Conservation (phyloP, 768 basidiomycete genomes). For the Boletus eberwhitei region DNA sequence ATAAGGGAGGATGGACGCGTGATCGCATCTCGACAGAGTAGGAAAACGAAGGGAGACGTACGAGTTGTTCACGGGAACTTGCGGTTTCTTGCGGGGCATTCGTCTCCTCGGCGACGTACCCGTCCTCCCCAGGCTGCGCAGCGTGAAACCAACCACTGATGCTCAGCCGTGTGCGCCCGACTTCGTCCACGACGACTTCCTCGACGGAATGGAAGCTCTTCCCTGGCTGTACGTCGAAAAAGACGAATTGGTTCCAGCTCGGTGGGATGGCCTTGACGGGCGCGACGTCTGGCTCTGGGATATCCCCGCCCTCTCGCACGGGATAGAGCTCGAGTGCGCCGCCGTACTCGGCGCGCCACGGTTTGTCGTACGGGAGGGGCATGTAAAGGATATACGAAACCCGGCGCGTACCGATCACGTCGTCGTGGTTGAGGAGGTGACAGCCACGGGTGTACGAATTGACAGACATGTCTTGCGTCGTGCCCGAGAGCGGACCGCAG, state of each 20-base stretch:
- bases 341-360: slow-evolving; percentile 89
- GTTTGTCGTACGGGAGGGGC: slow-evolving; percentile 68
- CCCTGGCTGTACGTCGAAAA: slow-evolving; percentile 93
- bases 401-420: slow-evolving; percentile 90
- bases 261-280: slow-evolving; percentile 71
- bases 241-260: slow-evolving; percentile 86
- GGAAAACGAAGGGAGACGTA: slow-evolving; percentile 41
- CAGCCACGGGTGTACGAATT: slow-evolving; percentile 89
- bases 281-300: slow-evolving; percentile 60
- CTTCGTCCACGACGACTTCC: slow-evolving; percentile 83
- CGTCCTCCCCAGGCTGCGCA: slow-evolving; percentile 87
- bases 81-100: slow-evolving; percentile 61
- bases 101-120: slow-evolving; percentile 56
- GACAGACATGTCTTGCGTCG: slow-evolving; percentile 93
- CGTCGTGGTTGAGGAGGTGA: slow-evolving; percentile 97
- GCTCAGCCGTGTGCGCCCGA: slow-evolving; percentile 73
- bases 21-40: slow-evolving; percentile 1
- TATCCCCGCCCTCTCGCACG: slow-evolving; percentile 51
- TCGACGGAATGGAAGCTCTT: slow-evolving; percentile 95
- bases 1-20: slow-evolving; percentile 10
- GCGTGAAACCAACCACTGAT: slow-evolving; percentile 98
- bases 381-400: slow-evolving; percentile 98
- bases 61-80: slow-evolving; percentile 92
- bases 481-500: slow-evolving; percentile 87
- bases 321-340: slow-evolving; percentile 95